Evolutionary conservation across 2,329 filamentous ascomycete genomes (phyloP), one percentile per base, ranked within the genome.

Genomic region (Penicillium italicum): DNA sequence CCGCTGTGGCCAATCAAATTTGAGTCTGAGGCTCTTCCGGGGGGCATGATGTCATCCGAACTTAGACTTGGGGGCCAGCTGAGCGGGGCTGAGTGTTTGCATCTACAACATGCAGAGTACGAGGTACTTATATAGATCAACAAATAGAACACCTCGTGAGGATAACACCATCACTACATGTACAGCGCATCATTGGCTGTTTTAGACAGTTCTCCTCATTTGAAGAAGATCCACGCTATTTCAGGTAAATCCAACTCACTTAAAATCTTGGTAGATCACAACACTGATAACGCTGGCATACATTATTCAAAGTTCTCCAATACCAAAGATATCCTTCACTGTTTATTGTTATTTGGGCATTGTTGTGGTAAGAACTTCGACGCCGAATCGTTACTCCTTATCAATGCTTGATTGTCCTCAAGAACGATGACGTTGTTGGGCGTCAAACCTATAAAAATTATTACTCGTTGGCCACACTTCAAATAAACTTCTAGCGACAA

Each of bases 41-140:
- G 18, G 18, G 42, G 16, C 11, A 36, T 64, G 62, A 64, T 58
- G 56, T 62, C 62, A 64, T 34, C 16, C 22, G 14, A 30, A 30
- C 2, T 16, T 46, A 2, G 28, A 30, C 12, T 42, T 47, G 49
- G 24, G 41, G 40, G 31, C 31, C 41, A 52, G 18, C 31, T 50
- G 40, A 45, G 7, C 38, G 30, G n/a, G 40, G 40, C 49, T 40
- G 51, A 53, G 31, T 14, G 30, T 20, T 26, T 38, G 28, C 41
- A 24, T 45, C 20, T 11, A 22, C 16, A 10, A 8, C n/a, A n/a
- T n/a, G n/a, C n/a, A n/a, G n/a, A 43, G 41, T 30, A 20, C 38
- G 16, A 26, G 24, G 38, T 42, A 12, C 18, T 14, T 42, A 3
- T 16, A 50, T 33, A 33, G 30, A 33, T n/a, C 14, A 18, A 36